phyloP scores from a whole-genome alignment of 2,329 filamentous ascomycete species.

The Fusarium nematophilum region DNA sequence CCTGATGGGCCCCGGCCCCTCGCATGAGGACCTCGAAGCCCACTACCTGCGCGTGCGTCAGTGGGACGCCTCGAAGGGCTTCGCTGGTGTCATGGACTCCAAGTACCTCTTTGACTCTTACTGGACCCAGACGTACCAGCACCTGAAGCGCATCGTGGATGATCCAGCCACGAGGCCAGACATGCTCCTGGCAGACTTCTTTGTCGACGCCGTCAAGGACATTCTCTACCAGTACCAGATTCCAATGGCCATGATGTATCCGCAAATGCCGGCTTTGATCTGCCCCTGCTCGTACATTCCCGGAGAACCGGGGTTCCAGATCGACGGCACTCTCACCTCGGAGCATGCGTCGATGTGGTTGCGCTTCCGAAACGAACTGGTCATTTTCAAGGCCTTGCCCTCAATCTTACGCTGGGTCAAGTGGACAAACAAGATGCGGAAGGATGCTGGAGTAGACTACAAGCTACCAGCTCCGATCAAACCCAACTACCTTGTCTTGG shows the following conservation, averaged over 20 bases:
- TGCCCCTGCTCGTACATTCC: constrained; percentile 52
- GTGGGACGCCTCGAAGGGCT: constrained; percentile 46
- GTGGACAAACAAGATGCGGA: constrained; percentile 48
- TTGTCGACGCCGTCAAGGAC: constrained; percentile 54
- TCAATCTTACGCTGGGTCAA: constrained; percentile 43
- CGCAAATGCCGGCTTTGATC: constrained; percentile 54
- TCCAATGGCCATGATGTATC: constrained; percentile 52
- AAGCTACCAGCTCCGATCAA: constrained; percentile 43
- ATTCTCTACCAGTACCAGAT: constrained; percentile 49
- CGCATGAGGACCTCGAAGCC: constrained; percentile 38
- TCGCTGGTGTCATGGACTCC: constrained; percentile 43
- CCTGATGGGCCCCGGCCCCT: constrained; percentile 43
- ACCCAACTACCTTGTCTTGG: constrained; percentile 53
- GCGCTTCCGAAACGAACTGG: constrained; percentile 50
- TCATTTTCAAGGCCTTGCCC: constrained; percentile 45
- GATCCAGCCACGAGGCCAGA: constrained; percentile 44
- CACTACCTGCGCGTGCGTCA: constrained; percentile 49
- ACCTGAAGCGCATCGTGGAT: constrained; percentile 20
- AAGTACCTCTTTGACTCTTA: constrained; percentile 51
- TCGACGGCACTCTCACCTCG: constrained; percentile 49
- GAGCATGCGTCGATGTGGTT: constrained; percentile 52
- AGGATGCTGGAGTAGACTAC: constrained; percentile 45
- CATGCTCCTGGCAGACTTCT: constrained; percentile 55
- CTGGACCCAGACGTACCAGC: constrained; percentile 45
- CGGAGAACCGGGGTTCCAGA: constrained; percentile 54